A percentile compares a stretch with the other conserved stretches of the same genome.
Evolutionary conservation across 78 protist genomes (phyloP).

Genomic region (Dictyostelium purpureum): DNA sequence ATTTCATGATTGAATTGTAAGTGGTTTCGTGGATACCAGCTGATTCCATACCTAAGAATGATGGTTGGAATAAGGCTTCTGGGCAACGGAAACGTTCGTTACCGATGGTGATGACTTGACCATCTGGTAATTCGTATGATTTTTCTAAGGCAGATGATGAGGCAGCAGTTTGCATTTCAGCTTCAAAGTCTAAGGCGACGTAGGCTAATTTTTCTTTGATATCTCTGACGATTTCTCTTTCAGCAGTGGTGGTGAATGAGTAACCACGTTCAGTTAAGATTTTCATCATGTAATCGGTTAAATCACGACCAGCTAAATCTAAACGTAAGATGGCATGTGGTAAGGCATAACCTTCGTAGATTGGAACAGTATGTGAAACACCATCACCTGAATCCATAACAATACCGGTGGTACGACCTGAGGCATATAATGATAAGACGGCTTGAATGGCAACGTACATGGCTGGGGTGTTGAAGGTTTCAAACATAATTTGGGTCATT

Average conservation of each 20-base stretch:
- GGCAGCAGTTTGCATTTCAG: slow-evolving; percentile 92
- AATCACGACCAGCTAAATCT: slow-evolving; percentile 87
- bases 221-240: slow-evolving; percentile 89
- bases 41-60: slow-evolving; percentile 89
- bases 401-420: slow-evolving; percentile 93
- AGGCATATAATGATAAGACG: slow-evolving; percentile 87
- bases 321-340: slow-evolving; percentile 86
- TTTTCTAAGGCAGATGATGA: slow-evolving; percentile 84
- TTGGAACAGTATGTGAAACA: slow-evolving; percentile 91
- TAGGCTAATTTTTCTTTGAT: slow-evolving; percentile 92
- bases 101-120: slow-evolving; percentile 94
- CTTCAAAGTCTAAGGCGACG: slow-evolving; percentile 84
- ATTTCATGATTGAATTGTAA: slow-evolving; percentile 88
- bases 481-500: slow-evolving; percentile 96
- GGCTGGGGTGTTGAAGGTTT: slow-evolving; percentile 92
- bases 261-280: slow-evolving; percentile 96
- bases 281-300: slow-evolving; percentile 93
- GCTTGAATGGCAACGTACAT: slow-evolving; percentile 81
- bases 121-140: slow-evolving; percentile 91
- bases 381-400: slow-evolving; percentile 91
- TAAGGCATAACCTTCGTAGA: slow-evolving; percentile 87
- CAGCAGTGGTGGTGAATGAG: slow-evolving; percentile 95
- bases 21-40: slow-evolving; percentile 92
- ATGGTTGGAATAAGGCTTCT: slow-evolving; percentile 92
- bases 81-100: slow-evolving; percentile 95